Conservation (phyloP, 345 rosid genomes). For the Camelina sativa region DNA sequence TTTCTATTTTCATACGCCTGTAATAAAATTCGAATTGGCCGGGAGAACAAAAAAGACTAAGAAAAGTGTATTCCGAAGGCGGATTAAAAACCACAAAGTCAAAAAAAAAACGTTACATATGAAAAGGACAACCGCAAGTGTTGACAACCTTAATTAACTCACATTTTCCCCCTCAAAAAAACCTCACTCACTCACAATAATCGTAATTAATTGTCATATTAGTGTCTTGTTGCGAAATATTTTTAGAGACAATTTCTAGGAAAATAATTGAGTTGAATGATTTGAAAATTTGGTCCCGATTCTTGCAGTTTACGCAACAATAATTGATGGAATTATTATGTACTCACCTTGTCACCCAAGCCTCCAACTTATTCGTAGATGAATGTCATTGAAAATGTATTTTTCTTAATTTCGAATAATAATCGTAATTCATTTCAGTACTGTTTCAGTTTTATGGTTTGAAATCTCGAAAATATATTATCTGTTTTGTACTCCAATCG, state of each 20-base stretch:
- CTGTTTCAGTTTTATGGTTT: background rate
- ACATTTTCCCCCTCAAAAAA: background rate
- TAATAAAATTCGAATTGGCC: too few relatives aligned
- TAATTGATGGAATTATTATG: conserved; percentile 25
- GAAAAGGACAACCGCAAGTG: conserved; percentile 30
- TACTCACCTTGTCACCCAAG: background rate
- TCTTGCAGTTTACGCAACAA: conserved; percentile 18
- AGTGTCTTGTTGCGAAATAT: conserved; percentile 22
- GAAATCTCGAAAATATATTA: background rate
- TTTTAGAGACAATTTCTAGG: conserved; percentile 30
- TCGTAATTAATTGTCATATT: conserved; percentile 6
- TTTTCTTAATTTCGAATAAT: background rate
- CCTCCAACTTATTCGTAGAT: conserved; percentile 3
- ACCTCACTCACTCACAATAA: conserved; percentile 15
- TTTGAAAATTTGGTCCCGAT: background rate
- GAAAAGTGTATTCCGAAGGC: background rate
- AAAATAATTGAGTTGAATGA: conserved; percentile 37
- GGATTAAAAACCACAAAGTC: background rate
- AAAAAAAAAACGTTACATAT: conserved; percentile 19
- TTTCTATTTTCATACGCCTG: background rate
- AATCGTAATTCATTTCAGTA: background rate
- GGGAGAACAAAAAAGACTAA: background rate
- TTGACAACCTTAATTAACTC: conserved; percentile 31
- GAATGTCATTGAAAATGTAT: background rate
- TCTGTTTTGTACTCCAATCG: background rate